phyloP scores from a whole-genome alignment of 345 rosid species.

The Gossypium rotundifolium region DNA sequence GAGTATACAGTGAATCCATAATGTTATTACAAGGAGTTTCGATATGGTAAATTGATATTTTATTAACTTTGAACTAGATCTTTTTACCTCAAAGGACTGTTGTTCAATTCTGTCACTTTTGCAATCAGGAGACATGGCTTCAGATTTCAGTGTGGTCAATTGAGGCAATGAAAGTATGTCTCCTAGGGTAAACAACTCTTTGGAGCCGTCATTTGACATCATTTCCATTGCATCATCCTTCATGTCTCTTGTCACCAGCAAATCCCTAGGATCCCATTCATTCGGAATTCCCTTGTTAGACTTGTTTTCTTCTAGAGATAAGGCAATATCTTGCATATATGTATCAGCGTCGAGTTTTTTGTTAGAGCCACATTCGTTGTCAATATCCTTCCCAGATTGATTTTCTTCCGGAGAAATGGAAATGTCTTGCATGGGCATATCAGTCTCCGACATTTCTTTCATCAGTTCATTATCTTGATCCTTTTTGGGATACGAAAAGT shows the following conservation, averaged over 20 bases:
- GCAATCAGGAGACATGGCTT: slow-evolving; percentile 12
- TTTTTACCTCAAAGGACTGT: slow-evolving; percentile 34
- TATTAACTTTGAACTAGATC: background rate
- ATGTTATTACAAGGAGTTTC: background rate
- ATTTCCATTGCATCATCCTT: slow-evolving; percentile 16
- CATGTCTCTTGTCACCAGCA: slow-evolving; percentile 9
- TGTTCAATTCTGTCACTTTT: slow-evolving; percentile 20
- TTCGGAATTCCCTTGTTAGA: slow-evolving; percentile 19
- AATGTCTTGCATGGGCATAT: slow-evolving; percentile 7
- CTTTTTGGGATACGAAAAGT: slow-evolving; percentile 21
- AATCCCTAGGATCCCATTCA: slow-evolving; percentile 15
- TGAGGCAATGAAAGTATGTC: slow-evolving; percentile 36
- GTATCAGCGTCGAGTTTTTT: slow-evolving; percentile 7
- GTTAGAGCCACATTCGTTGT: background rate
- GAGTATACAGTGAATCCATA: slow-evolving; percentile 1
- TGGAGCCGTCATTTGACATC: slow-evolving; percentile 11
- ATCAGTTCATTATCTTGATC: slow-evolving; percentile 11
- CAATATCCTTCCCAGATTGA: background rate
- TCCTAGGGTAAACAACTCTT: slow-evolving; percentile 34
- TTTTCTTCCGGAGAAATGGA: background rate
- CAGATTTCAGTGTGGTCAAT: slow-evolving; percentile 17
- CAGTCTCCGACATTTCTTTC: slow-evolving; percentile 12
- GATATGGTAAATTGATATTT: background rate
- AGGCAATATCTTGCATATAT: slow-evolving; percentile 1
- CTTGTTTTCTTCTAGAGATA: background rate